These are phyloP conservation scores for Cordyceps javanica DNA, from an alignment of 2,329 filamentous ascomycete genomes.

Conservation along the genomic window DNA sequence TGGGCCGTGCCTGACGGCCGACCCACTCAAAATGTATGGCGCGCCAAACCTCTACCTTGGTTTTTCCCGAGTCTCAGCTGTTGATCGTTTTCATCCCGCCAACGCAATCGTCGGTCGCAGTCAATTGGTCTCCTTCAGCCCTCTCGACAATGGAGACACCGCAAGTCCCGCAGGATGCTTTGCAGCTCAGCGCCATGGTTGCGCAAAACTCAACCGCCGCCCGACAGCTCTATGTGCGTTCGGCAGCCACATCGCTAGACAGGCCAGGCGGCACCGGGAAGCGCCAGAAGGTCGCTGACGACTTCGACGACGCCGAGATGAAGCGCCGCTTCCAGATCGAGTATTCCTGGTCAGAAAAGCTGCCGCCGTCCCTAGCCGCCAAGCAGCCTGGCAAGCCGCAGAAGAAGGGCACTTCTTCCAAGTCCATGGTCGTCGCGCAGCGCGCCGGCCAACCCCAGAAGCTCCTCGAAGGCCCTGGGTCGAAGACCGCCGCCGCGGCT, in stretches of 20 bases:
- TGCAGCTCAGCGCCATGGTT: slow-evolving; percentile 28
- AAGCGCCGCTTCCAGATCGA: slow-evolving; percentile 58
- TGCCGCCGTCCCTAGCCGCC: slow-evolving; percentile 71
- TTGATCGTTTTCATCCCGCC: neutral
- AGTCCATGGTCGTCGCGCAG: slow-evolving; percentile 37
- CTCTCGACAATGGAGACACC: slow-evolving; percentile 27
- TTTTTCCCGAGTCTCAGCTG: neutral
- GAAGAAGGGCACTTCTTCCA: slow-evolving; percentile 30
- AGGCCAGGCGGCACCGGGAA: slow-evolving; percentile 23
- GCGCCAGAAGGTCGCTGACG: slow-evolving; percentile 33
- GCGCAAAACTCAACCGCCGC: slow-evolving; percentile 29
- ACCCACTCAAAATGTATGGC: slow-evolving; percentile 1
- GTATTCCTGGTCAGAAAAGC: slow-evolving; percentile 69
- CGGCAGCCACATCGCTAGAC: slow-evolving; percentile 15
- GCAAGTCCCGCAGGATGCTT: slow-evolving; percentile 26
- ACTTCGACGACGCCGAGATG: slow-evolving; percentile 27
- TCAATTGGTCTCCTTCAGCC: slow-evolving; percentile 11
- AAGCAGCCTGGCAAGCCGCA: slow-evolving; percentile 57
- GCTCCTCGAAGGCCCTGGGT: slow-evolving; percentile 35
- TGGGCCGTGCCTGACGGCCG: neutral
- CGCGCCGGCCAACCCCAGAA: slow-evolving; percentile 26
- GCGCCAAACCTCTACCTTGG: neutral
- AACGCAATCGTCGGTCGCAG: neutral
- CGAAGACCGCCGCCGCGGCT: slow-evolving; percentile 30
- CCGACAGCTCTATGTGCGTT: slow-evolving; percentile 26